Evolutionary conservation across 768 basidiomycete species (phyloP).

Genomic region (Panellus pusillus): DNA sequence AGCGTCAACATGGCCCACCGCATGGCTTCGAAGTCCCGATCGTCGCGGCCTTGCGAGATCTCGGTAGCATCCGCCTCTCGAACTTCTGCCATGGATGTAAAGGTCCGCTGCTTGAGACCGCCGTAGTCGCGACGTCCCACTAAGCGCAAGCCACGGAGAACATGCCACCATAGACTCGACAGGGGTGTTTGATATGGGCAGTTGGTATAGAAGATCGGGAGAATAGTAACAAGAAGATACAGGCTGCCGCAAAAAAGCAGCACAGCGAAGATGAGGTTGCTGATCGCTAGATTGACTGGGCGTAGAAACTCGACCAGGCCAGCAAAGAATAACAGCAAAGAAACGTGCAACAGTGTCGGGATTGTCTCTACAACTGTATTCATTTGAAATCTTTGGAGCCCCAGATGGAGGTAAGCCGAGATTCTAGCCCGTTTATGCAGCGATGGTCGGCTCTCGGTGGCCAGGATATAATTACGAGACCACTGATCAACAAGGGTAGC

Average conservation of each 20-base stretch:
- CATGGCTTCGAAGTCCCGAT: constrained; percentile 40
- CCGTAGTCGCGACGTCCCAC: constrained; percentile 26
- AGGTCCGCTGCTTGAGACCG: constrained; percentile 18
- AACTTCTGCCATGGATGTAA: constrained; percentile 29
- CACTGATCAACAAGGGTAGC: constrained; percentile 53
- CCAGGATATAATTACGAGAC: constrained; percentile 42
- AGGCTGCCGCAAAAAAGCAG: constrained; percentile 29
- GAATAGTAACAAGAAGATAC: constrained; percentile 33
- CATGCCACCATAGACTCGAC: constrained; percentile 31
- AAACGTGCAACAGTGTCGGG: constrained; percentile 48
- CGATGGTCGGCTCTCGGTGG: constrained; percentile 32
- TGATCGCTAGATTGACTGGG: constrained; percentile 35
- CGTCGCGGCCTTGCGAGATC: constrained; percentile 34
- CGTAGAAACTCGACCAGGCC: constrained; percentile 46
- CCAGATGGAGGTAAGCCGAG: constrained; percentile 40
- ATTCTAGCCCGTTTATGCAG: constrained; percentile 42
- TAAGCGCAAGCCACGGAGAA: constrained; percentile 28
- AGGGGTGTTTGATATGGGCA: constrained; percentile 39
- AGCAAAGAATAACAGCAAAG: constrained; percentile 51
- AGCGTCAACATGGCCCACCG: constrained; percentile 39
- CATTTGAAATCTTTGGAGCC: constrained; percentile 40
- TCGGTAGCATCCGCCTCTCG: constrained; percentile 36
- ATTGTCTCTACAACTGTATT: constrained; percentile 39
- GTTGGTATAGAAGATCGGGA: constrained; percentile 33
- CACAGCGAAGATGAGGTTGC: constrained; percentile 32